These are phyloP conservation scores for Chaetoceros muelleri DNA, from an alignment of 108 stramenopile genomes.

Conservation along the genomic window DNA sequence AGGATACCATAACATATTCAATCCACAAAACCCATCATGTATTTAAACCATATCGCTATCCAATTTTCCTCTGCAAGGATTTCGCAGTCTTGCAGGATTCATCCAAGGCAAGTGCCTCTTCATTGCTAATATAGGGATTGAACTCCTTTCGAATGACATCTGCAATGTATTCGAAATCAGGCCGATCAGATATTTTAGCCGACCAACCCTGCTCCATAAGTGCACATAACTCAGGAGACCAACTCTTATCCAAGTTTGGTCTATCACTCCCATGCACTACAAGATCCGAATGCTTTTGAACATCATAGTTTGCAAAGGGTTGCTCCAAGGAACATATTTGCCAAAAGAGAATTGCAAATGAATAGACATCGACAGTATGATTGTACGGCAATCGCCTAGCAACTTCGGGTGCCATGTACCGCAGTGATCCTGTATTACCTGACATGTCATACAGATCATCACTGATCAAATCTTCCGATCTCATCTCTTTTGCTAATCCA, in stretches of 20 bases:
- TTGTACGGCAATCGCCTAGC: constrained; percentile 69
- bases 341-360: constrained; percentile 75
- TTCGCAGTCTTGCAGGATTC: not conserved
- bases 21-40: too few relatives aligned
- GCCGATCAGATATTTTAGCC: not conserved
- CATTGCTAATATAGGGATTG: not conserved
- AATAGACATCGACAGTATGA: constrained; percentile 77
- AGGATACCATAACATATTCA: too few relatives aligned
- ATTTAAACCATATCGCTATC: too few relatives aligned
- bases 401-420: constrained; percentile 77
- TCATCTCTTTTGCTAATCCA: constrained; percentile 26
- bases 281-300: constrained; percentile 28
- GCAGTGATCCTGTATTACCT: constrained; percentile 38
- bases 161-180: not conserved
- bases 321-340: constrained; percentile 61
- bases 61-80: too few relatives aligned
- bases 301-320: constrained; percentile 35
- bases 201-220: not conserved
- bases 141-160: not conserved
- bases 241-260: constrained; percentile 29
- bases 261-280: constrained; percentile 48
- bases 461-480: constrained; percentile 2
- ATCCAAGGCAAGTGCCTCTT: not conserved
- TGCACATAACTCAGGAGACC: not conserved
- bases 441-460: constrained; percentile 31